Evolutionary conservation across 2,329 filamentous ascomycete species (phyloP).

Genomic region (Stylonectria norvegica): DNA sequence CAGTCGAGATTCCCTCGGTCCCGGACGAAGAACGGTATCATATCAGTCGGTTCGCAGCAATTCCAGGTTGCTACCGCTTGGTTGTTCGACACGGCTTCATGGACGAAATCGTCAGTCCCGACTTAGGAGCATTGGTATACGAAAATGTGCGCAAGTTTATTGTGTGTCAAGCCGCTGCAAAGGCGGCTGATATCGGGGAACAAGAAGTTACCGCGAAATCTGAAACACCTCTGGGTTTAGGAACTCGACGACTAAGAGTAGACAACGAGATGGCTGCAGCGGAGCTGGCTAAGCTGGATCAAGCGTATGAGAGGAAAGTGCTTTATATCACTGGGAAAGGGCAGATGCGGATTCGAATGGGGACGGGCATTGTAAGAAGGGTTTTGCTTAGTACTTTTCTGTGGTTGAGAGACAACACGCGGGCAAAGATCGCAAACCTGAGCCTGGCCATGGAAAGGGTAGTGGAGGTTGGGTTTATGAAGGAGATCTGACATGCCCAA

Average conservation of each 20-base stretch:
- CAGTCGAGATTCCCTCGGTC: not conserved
- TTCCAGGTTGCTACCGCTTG: not conserved
- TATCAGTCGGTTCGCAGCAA: not conserved
- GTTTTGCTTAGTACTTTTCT: not conserved
- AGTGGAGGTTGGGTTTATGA: not conserved
- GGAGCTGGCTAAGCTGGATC: not conserved
- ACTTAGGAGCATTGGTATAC: not conserved
- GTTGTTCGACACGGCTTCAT: not conserved
- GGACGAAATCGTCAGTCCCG: not conserved
- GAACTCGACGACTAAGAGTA: no score
- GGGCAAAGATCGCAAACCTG: not conserved
- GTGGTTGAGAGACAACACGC: not conserved
- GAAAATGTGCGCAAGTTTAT: not conserved
- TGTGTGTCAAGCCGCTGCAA: not conserved
- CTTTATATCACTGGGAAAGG: not conserved
- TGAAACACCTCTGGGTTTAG: not conserved
- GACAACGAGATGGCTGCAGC: not conserved
- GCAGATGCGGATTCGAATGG: not conserved
- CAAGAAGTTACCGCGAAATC: not conserved
- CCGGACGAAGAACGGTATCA: not conserved
- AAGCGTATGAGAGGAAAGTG: not conserved
- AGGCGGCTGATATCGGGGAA: not conserved
- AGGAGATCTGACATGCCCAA: not conserved
- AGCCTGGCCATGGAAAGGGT: not conserved
- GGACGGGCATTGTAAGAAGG: not conserved